Evolutionary conservation across 1,284 basidiomycete species (phyloP).

Genomic region (Ustilago shanxiensis): DNA sequence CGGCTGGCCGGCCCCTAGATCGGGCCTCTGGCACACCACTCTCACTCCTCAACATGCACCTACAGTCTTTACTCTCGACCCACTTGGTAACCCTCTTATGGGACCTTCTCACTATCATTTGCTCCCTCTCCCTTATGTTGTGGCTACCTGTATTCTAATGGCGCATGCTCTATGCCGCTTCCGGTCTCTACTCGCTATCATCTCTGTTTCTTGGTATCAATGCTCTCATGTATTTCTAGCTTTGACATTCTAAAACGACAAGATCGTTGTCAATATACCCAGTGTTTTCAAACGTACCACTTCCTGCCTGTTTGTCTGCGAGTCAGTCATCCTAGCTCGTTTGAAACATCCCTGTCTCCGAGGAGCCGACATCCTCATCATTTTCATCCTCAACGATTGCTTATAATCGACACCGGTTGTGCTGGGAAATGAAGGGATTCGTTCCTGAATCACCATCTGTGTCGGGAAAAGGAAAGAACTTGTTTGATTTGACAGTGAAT

Average conservation of each 20-base stretch:
- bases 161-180: neutral
- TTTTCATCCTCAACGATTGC: too few relatives aligned
- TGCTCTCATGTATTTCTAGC: conserved; percentile 36
- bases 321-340: neutral
- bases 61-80: conserved; percentile 28
- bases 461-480: too few relatives aligned
- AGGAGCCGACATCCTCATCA: too few relatives aligned
- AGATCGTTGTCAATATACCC: conserved; percentile 45
- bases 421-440: too few relatives aligned
- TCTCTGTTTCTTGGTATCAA: neutral
- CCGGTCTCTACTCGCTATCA: conserved; percentile 24
- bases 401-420: too few relatives aligned
- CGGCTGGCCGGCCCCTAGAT: conserved; percentile 28
- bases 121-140: neutral
- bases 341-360: too few relatives aligned
- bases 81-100: neutral
- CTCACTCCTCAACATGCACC: conserved; percentile 6
- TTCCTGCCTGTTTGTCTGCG: neutral
- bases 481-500: too few relatives aligned
- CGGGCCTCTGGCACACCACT: conserved; percentile 39
- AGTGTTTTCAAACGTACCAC: conserved; percentile 6
- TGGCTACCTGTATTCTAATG: conserved; percentile 18
- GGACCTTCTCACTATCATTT: conserved; percentile 29
- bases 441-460: too few relatives aligned
- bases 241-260: conserved; percentile 23